Evolutionary conservation across 257 asterid genomes (phyloP), one percentile per base, ranked within the genome.

Genomic region (Solanum tacnaense): DNA sequence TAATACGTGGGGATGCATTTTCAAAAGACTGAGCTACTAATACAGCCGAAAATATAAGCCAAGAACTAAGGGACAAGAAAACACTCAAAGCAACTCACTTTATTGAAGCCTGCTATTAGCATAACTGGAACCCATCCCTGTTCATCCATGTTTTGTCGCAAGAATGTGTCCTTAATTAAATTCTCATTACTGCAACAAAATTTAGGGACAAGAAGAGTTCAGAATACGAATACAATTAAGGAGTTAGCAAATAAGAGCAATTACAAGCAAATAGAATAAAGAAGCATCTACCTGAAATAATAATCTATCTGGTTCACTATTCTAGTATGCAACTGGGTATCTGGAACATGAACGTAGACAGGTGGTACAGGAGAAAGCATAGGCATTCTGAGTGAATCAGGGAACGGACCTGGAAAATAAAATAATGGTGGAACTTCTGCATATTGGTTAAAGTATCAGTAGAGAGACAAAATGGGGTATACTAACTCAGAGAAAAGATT

Each of bases 91-190:
- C 82, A 88, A 87, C 92, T 89, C 89, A 90, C 98, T 90, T 91
- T 96, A 70, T 92, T 93, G 93, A 96, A 96, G 84, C 91, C 94
- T 46, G 98, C 98, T 87, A 96, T 93, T 83, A 94, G 86, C 68
- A 89, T 91, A 88, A 96, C 92, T 34, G 96, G 87, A 88, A 96
- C 95, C 98, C 98, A 96, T 35, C 98, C 98, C 84, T 94, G 95
- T 3, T 70, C 92, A 86, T 96, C 96, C 98, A 96, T 96, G 73
- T 94, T 93, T 74, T 89, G 90, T 86, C 98, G 95, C 93, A 96
- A 92, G 91, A 41, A 95, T 56, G 90, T 89, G 79, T 96, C 98
- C 84, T 91, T 94, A 34, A 95, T 93, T 90, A 96, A 92, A 83
- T 96, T 95, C 58, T 95, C 98, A 86, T 88, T 90, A 78, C 98